Conservation (phyloP, 2,329 filamentous ascomycete genomes). For the Diaporthe ampelina region DNA sequence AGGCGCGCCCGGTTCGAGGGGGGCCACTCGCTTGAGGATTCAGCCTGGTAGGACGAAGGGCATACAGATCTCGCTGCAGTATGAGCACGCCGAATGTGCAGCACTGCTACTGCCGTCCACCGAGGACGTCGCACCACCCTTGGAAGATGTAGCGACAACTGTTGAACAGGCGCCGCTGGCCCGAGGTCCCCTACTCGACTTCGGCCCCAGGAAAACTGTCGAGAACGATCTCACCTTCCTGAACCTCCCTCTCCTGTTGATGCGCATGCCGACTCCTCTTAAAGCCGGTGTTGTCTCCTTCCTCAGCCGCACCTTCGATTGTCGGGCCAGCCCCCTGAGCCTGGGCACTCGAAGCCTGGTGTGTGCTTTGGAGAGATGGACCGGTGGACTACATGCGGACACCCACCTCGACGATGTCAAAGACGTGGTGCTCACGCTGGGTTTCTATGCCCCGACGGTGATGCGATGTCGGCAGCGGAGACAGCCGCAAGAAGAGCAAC, state of each 20-base stretch:
- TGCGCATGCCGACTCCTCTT: slow-evolving; percentile 68
- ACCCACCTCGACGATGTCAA: slow-evolving; percentile 53
- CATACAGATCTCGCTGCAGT: slow-evolving; percentile 63
- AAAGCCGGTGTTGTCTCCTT: slow-evolving; percentile 65
- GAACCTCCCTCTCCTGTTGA: slow-evolving; percentile 64
- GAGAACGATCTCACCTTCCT: slow-evolving; percentile 54
- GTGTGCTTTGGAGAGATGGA: slow-evolving; percentile 65
- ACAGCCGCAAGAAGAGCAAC: background rate
- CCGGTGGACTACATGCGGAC: slow-evolving; percentile 54
- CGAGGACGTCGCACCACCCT: background rate
- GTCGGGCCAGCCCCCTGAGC: slow-evolving; percentile 64
- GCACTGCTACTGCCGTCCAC: slow-evolving; percentile 63
- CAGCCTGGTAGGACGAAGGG: slow-evolving; percentile 47
- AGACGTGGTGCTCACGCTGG: slow-evolving; percentile 66
- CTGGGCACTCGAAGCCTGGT: slow-evolving; percentile 66
- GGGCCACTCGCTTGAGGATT: slow-evolving; percentile 20
- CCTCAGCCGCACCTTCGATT: slow-evolving; percentile 68
- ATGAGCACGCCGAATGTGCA: slow-evolving; percentile 66
- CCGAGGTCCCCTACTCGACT: background rate
- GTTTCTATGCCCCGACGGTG: slow-evolving; percentile 59
- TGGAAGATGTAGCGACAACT: background rate
- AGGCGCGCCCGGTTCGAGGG: slow-evolving; percentile 4
- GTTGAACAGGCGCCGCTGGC: background rate
- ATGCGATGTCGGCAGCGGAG: background rate
- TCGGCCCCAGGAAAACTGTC: slow-evolving; percentile 13